Conservation (phyloP, 1,139 yeast genomes). For the Sugiyamaella castrensis region DNA sequence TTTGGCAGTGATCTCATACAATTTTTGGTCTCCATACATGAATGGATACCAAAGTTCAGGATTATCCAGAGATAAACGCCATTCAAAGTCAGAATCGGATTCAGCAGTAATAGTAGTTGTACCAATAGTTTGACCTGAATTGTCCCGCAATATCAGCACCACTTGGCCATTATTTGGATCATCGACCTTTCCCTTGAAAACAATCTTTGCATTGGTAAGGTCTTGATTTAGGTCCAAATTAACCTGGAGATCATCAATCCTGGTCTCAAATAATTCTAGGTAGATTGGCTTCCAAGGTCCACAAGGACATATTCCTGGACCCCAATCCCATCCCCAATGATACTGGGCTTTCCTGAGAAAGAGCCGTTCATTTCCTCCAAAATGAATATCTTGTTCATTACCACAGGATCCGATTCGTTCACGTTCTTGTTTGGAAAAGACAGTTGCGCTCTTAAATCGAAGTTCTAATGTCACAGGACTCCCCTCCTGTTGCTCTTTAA, state of each 20-base stretch:
- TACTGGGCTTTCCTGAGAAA: conserved; percentile 53
- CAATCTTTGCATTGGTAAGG: neutral
- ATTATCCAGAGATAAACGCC: conserved; percentile 15
- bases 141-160: too few relatives aligned
- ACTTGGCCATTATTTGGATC: neutral
- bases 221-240: conserved; percentile 24
- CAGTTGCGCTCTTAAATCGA: conserved; percentile 33
- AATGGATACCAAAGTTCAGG: conserved; percentile 46
- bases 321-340: conserved; percentile 62
- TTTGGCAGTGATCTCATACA: conserved; percentile 36
- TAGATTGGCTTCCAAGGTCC: conserved; percentile 48
- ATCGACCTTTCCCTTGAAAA: neutral
- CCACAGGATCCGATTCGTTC: conserved; percentile 26
- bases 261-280: conserved; percentile 33
- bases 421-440: conserved; percentile 30
- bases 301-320: conserved; percentile 47
- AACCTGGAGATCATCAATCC: conserved; percentile 25
- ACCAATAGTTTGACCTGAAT: too few relatives aligned
- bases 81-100: too few relatives aligned
- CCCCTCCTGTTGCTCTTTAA: conserved; percentile 35
- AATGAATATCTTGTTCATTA: conserved; percentile 32
- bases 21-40: conserved; percentile 41
- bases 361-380: conserved; percentile 44
- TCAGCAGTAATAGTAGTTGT: neutral
- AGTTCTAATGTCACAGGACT: too few relatives aligned